Percentiles rank a stretch among this genome's conserved stretches.
These are phyloP conservation scores for Xanthoparmelia taractica DNA, from an alignment of 495 filamentous ascomycete species.

Conservation along the genomic window DNA sequence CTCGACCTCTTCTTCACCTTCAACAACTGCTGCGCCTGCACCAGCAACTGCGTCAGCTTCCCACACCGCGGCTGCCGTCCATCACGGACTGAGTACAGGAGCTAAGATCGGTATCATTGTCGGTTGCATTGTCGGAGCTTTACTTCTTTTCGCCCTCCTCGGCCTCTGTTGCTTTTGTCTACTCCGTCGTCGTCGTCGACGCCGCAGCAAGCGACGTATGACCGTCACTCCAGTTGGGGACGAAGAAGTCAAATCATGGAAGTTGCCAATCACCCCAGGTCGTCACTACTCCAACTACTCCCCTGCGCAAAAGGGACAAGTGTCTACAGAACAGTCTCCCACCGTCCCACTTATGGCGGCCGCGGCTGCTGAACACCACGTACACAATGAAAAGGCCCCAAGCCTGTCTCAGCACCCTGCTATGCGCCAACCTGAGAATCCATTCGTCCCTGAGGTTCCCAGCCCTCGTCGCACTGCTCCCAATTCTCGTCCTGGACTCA, in stretches of 20 bases:
- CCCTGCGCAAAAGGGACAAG: slow-evolving; percentile 10
- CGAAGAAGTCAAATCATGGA: slow-evolving; percentile 21
- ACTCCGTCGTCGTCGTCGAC: slow-evolving; percentile 23
- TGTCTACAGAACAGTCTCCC: slow-evolving; percentile 15
- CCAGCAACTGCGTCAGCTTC: slow-evolving; percentile 22
- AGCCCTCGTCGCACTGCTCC: slow-evolving; percentile 22
- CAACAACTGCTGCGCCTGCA: slow-evolving; percentile 18
- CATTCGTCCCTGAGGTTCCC: slow-evolving; percentile 23
- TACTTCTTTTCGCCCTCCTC: slow-evolving; percentile 23
- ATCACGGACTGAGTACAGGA: slow-evolving; percentile 19
- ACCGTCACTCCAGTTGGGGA: slow-evolving; percentile 16
- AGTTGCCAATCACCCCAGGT: slow-evolving; percentile 21
- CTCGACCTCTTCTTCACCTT: slow-evolving; percentile 13
- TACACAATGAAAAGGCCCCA: slow-evolving; percentile 17
- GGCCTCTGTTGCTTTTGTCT: slow-evolving; percentile 25
- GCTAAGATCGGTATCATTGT: slow-evolving; percentile 30
- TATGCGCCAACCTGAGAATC: slow-evolving; percentile 22
- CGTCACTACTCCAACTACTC: slow-evolving; percentile 20
- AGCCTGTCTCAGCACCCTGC: slow-evolving; percentile 24
- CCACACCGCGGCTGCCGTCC: slow-evolving; percentile 19
- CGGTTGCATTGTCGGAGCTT: slow-evolving; percentile 19
- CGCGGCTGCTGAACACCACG: slow-evolving; percentile 16
- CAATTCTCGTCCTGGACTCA: slow-evolving; percentile 20
- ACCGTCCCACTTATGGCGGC: slow-evolving; percentile 23
- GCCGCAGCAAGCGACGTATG: slow-evolving; percentile 15